Evolutionary conservation across 83 land plant species (phyloP).

Genomic region (Thuja plicata): DNA sequence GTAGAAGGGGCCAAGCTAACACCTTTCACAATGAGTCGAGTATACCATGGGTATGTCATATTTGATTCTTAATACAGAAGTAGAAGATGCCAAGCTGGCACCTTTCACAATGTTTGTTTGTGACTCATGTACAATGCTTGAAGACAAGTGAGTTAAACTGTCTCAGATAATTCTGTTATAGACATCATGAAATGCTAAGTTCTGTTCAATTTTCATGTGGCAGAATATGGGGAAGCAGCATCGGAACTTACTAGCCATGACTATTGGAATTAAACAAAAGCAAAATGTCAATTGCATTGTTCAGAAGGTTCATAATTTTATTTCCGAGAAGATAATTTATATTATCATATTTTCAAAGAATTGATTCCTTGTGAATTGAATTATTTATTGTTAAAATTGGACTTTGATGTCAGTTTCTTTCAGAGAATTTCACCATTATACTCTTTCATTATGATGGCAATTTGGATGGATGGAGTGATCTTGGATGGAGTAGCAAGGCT

Average conservation of each 20-base stretch:
- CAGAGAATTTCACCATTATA: conserved; percentile 79
- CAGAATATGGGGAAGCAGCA: conserved; percentile 26
- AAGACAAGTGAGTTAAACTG: neutral
- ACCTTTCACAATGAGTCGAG: no score
- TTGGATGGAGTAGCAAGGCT: conserved; percentile 68
- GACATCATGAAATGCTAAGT: neutral
- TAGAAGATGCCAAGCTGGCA: neutral
- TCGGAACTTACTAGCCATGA: conserved; percentile 72
- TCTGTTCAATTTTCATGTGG: neutral
- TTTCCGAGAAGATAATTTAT: neutral
- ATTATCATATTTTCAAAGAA: neutral
- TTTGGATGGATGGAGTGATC: conserved; percentile 85
- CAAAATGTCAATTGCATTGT: conserved; percentile 70
- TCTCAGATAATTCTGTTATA: neutral
- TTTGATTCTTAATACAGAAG: neutral
- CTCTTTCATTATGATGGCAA: conserved; percentile 95
- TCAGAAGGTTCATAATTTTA: conserved; percentile 57
- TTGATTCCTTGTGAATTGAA: conserved; percentile 4
- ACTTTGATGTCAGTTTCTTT: conserved; percentile 67
- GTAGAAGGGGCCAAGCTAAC: no score
- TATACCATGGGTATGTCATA: neutral
- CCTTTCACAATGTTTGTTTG: neutral
- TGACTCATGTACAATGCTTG: neutral
- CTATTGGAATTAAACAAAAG: conserved; percentile 92
- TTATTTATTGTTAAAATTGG: conserved; percentile 10